phyloP scores from a whole-genome alignment of 306 rosid species.

The Gastrolobium villosum region DNA sequence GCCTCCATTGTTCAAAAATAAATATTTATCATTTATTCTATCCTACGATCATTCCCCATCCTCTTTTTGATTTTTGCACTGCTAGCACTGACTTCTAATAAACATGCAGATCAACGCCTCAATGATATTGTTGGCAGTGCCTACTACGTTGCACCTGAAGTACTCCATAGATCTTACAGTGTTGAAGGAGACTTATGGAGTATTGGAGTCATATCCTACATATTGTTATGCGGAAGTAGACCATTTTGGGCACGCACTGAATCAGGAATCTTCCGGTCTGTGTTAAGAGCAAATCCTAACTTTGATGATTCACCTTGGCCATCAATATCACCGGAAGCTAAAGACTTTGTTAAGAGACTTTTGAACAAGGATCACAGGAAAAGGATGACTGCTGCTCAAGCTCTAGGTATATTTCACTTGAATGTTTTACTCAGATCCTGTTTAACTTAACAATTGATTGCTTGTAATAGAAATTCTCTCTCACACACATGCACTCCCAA shows the following conservation, averaged over 20 bases:
- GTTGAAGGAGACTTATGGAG: slow-evolving; percentile 97
- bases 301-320: slow-evolving; percentile 97
- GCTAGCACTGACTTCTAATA: slow-evolving; percentile 50
- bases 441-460: slow-evolving; percentile 24
- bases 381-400: slow-evolving; percentile 98
- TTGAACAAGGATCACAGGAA: slow-evolving; percentile 96
- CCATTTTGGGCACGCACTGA: slow-evolving; percentile 99
- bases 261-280: slow-evolving; percentile 97
- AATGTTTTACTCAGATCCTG: slow-evolving; percentile 41
- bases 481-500: background rate
- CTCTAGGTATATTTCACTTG: slow-evolving; percentile 68
- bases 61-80: slow-evolving; percentile 34
- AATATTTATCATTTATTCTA: slow-evolving; percentile 19
- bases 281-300: slow-evolving; percentile 93
- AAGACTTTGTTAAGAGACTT: slow-evolving; percentile 93
- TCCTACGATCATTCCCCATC: slow-evolving; percentile 10
- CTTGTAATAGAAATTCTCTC: slow-evolving; percentile 35
- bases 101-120: slow-evolving; percentile 84
- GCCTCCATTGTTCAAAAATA: slow-evolving; percentile 24
- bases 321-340: slow-evolving; percentile 85
- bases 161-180: slow-evolving; percentile 92
- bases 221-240: slow-evolving; percentile 92
- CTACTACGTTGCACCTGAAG: slow-evolving; percentile 98
- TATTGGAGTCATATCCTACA: slow-evolving; percentile 93
- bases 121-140: slow-evolving; percentile 99